These are phyloP conservation scores for Myxozyma mucilagina DNA, from an alignment of 805 yeast species.

Conservation along the genomic window DNA sequence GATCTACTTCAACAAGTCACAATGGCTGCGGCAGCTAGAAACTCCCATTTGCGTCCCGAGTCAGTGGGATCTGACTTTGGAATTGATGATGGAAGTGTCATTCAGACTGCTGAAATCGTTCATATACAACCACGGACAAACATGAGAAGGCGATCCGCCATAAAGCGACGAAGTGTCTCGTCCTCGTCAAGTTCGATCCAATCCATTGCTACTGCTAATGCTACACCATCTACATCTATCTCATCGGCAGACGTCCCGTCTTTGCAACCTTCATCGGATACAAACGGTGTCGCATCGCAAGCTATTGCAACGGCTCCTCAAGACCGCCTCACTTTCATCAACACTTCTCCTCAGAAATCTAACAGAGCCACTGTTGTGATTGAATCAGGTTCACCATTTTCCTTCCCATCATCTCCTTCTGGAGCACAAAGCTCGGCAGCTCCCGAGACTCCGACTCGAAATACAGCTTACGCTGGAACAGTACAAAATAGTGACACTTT, in stretches of 20 bases:
- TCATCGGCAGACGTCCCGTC: conserved; percentile 3
- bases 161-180: conserved; percentile 4
- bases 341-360: conserved; percentile 2
- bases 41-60: neutral
- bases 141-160: conserved; percentile 1
- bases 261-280: neutral
- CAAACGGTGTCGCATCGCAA: conserved; percentile 2
- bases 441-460: neutral
- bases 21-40: conserved; percentile 4
- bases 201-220: neutral
- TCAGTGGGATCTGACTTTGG: neutral
- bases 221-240: conserved; percentile 4
- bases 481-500: neutral
- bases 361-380: conserved; percentile 2
- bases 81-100: neutral
- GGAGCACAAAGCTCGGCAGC: neutral
- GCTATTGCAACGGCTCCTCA: neutral
- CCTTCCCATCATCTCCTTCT: neutral
- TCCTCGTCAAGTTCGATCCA: conserved; percentile 7
- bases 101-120: neutral
- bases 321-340: conserved; percentile 2
- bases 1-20: conserved; percentile 5
- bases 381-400: neutral
- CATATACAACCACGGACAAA: neutral
- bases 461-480: neutral